Conservation (phyloP, 2,329 filamentous ascomycete species). For the Colletotrichum sp. region DNA sequence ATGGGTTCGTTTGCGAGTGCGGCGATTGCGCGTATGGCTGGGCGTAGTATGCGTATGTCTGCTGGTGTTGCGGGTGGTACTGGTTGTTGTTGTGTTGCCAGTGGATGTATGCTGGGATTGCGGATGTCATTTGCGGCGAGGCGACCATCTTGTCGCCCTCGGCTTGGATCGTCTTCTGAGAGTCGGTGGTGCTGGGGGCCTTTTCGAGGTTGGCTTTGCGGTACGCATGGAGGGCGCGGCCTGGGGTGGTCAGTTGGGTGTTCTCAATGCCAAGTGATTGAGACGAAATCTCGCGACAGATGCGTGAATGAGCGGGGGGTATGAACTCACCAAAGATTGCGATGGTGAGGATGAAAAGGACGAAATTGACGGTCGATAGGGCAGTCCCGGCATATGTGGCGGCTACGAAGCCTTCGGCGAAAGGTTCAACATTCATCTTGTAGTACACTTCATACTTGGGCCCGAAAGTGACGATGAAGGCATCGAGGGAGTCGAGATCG, state of each 20-base stretch:
- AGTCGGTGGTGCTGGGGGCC: constrained; percentile 12
- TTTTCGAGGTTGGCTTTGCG: constrained; percentile 15
- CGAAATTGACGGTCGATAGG: constrained; percentile 12
- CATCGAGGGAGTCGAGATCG: constrained; percentile 22
- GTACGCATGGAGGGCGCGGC: constrained; percentile 18
- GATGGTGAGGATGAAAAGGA: constrained; percentile 21
- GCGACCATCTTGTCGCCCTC: constrained; percentile 22
- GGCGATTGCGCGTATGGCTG: constrained; percentile 19
- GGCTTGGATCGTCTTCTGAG: constrained; percentile 10
- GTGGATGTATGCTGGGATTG: constrained; percentile 14
- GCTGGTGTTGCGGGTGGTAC: constrained; percentile 15
- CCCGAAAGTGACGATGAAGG: constrained; percentile 16
- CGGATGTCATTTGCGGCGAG: constrained; percentile 21
- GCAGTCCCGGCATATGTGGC: constrained; percentile 22
- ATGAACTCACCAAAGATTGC: constrained; percentile 12
- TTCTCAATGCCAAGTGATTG: not conserved
- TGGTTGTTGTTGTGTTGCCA: constrained; percentile 9
- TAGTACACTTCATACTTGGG: constrained; percentile 21
- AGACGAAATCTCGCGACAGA: not conserved
- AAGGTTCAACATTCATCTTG: constrained; percentile 17
- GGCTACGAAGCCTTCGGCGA: constrained; percentile 18
- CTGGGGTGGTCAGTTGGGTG: not conserved
- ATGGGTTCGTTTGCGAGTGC: constrained; percentile 15
- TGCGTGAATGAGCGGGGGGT: not conserved
- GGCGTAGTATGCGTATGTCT: constrained; percentile 17